Evolutionary conservation across 495 filamentous ascomycete species (phyloP), one percentile per base, ranked within the genome.

Genomic region (Bacidia rubella): DNA sequence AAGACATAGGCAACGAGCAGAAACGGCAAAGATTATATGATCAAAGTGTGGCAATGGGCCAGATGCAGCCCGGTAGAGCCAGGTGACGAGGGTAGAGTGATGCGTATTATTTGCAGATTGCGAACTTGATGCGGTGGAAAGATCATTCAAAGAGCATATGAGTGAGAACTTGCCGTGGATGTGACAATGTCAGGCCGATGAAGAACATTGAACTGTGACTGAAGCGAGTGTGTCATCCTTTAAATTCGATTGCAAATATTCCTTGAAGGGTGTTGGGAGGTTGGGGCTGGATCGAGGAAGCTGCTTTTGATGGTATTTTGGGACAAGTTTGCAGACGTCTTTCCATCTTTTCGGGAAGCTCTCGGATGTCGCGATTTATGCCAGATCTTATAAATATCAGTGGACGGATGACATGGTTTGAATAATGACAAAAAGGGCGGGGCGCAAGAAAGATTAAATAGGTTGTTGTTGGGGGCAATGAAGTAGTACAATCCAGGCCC

Each of bases 1-100:
- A 80, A 12, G 72, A 76, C 38, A 62, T 70, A 46, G 63, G 69
- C 11, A 73, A 71, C 47, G 72, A 78, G 59, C 63, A 69, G 9
- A 83, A 82, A 60, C 69, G 82, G 56, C 81, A 80, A 62, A 76
- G 80, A 51, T 75, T 85, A 68, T 85, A 82, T 59, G 62, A 73
- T 5, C 74, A 74, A 44, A 65, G 64, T 11, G 67, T 67, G 23
- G 71, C 68, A 24, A 45, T 62, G 40, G 65, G 67, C 55, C 65
- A 64, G 15, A 65, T 70, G 63, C 64, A 65, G 49, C 58, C 66
- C 27, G 45, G 55, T 4, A 52, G 60, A 46, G 52, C 60, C 4
- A 49, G 54, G 19, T 62, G 49, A 57, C 44, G 51, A 24, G 32
- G 27, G 45, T 1, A 9, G 32, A 39, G n/a, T n/a, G 32, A 39